Percentiles rank a stretch among this genome's conserved stretches.
These are phyloP conservation scores for Ophiostoma montium DNA, from an alignment of 2,329 filamentous ascomycete genomes.

Conservation along the genomic window DNA sequence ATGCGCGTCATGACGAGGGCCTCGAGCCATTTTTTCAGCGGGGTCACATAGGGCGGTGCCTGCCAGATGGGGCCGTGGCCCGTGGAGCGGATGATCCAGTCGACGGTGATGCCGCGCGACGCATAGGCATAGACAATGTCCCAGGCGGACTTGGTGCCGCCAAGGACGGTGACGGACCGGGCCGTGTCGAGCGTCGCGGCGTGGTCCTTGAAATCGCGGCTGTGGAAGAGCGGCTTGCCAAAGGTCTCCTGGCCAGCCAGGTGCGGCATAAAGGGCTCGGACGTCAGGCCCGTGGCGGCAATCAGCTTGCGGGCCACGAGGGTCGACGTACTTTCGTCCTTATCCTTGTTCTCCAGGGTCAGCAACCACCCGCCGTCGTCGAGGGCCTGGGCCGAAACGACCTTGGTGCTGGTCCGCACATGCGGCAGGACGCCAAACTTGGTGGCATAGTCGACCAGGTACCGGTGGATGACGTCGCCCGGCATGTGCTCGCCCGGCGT, in stretches of 20 bases:
- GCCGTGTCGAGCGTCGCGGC: conserved; percentile 25
- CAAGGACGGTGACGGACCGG: conserved; percentile 40
- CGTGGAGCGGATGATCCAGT: conserved; percentile 43
- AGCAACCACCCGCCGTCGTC: conserved; percentile 29
- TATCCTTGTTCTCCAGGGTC: conserved; percentile 16
- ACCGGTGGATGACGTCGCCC: conserved; percentile 30
- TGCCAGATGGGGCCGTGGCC: conserved; percentile 48
- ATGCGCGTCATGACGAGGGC: conserved; percentile 52
- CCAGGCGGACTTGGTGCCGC: conserved; percentile 50
- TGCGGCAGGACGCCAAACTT: conserved; percentile 27
- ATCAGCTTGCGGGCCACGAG: conserved; percentile 33
- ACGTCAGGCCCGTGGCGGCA: conserved; percentile 41
- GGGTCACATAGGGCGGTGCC: conserved; percentile 47
- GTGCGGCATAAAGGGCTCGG: conserved; percentile 31
- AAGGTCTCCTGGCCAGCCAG: conserved; percentile 34
- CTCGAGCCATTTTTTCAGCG: conserved; percentile 53
- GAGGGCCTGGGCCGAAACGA: conserved; percentile 29
- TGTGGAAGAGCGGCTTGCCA: conserved; percentile 33
- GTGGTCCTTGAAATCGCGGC: conserved; percentile 29
- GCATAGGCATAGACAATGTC: conserved; percentile 51
- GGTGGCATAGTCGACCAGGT: conserved; percentile 31
- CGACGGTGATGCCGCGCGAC: conserved; percentile 36
- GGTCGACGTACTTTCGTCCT: conserved; percentile 12
- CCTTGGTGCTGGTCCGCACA: conserved; percentile 26
- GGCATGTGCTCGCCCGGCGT: conserved; percentile 32